Evolutionary conservation across 1,284 basidiomycete species (phyloP).

Genomic region (Ustilago hordei): DNA sequence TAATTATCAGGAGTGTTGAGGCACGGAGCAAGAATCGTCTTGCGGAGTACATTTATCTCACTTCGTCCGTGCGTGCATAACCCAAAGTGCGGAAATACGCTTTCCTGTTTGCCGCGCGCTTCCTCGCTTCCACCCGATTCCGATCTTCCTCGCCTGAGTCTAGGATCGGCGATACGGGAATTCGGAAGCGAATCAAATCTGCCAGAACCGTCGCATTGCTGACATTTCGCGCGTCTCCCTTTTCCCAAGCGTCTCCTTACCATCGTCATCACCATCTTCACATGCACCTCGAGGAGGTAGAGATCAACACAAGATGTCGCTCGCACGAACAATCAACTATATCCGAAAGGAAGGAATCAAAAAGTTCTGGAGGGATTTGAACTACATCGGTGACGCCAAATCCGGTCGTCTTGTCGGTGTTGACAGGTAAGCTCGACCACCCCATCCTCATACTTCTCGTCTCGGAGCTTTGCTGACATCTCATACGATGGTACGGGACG

Average conservation of each 20-base stretch:
- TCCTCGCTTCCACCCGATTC: neutral
- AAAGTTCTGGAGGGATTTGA: constrained; percentile 66
- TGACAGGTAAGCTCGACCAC: constrained; percentile 53
- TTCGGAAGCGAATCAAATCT: constrained; percentile 28
- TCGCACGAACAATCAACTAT: constrained; percentile 63
- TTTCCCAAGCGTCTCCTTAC: neutral
- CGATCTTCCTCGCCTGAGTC: neutral
- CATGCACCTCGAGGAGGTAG: neutral
- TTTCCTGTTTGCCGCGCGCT: neutral
- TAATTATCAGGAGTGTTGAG: neutral
- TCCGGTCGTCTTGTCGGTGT: constrained; percentile 64
- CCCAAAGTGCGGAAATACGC: constrained; percentile 20
- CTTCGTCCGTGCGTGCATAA: neutral
- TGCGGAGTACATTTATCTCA: constrained; percentile 15
- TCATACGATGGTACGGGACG: neutral
- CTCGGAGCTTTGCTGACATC: neutral
- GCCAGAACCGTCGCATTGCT: constrained; percentile 23
- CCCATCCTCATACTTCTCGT: neutral
- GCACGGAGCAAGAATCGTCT: neutral
- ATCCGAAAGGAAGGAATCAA: constrained; percentile 62
- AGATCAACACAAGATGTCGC: constrained; percentile 50
- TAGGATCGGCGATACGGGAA: constrained; percentile 11
- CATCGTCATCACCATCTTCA: neutral
- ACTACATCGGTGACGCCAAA: constrained; percentile 69
- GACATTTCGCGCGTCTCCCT: neutral